Percentiles rank a stretch among this genome's conserved stretches.
phyloP scores from a whole-genome alignment of 352 stramenopile genomes.

The Globisporangium heterothallicum region DNA sequence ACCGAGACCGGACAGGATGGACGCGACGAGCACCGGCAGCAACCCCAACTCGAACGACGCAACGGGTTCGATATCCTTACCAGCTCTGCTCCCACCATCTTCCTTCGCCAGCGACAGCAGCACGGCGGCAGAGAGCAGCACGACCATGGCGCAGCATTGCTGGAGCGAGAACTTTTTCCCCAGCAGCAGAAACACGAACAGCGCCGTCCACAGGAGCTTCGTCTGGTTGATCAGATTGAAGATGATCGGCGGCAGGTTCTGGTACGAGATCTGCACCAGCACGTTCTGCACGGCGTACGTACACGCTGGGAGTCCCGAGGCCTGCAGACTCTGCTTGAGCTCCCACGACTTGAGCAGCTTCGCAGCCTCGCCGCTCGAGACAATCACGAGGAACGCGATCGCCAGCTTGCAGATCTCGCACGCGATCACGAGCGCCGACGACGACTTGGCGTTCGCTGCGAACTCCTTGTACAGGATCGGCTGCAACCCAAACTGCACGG shows the following conservation, averaged over 20 bases:
- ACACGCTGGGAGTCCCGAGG: conserved; percentile 71
- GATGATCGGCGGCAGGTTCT: conserved; percentile 75
- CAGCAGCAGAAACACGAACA: conserved; percentile 77
- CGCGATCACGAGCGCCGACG: conserved; percentile 66
- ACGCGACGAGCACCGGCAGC: conserved; percentile 62
- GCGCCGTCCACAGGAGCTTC: conserved; percentile 76
- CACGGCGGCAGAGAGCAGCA: conserved; percentile 62
- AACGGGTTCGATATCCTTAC: conserved; percentile 1
- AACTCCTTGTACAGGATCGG: conserved; percentile 83
- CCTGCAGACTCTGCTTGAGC: conserved; percentile 44
- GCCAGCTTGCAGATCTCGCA: conserved; percentile 70
- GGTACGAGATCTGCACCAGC: conserved; percentile 78
- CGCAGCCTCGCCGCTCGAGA: conserved; percentile 26
- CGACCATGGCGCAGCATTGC: conserved; percentile 68
- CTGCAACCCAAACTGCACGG: conserved; percentile 80
- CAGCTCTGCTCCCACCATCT: background rate
- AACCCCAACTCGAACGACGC: conserved; percentile 59
- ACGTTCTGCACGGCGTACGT: conserved; percentile 87
- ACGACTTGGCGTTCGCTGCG: conserved; percentile 39
- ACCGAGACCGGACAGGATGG: conserved; percentile 69
- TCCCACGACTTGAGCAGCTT: conserved; percentile 49
- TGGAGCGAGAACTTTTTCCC: conserved; percentile 58
- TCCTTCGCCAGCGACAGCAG: conserved; percentile 67
- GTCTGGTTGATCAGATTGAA: conserved; percentile 89
- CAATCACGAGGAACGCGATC: conserved; percentile 44